These are phyloP conservation scores for Umbelopsis sp. DNA, from an alignment of 192 early-diverging fungal species.

Conservation along the genomic window DNA sequence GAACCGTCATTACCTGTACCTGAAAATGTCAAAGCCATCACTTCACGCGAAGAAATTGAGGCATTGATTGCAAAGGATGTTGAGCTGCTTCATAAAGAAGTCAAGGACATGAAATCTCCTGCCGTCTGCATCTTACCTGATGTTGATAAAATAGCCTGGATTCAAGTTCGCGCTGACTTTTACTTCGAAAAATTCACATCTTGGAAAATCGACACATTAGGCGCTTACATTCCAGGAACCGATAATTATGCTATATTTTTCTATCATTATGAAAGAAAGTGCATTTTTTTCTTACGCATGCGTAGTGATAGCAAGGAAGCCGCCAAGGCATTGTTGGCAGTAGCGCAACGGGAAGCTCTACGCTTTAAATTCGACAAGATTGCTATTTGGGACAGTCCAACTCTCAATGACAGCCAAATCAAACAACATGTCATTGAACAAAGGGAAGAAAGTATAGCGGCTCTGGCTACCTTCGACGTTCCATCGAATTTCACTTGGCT, in stretches of 20 bases:
- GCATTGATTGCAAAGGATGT: neutral
- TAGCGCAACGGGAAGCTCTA: slow-evolving; percentile 7
- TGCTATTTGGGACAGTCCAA: slow-evolving; percentile 7
- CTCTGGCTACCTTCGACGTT: slow-evolving; percentile 1
- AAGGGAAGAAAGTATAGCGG: neutral
- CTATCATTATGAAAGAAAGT: neutral
- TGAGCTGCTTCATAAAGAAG: neutral
- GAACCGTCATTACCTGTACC: neutral
- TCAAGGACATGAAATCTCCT: neutral
- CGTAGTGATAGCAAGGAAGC: slow-evolving; percentile 16
- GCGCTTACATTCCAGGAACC: slow-evolving; percentile 11
- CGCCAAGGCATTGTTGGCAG: neutral
- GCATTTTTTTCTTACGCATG: slow-evolving; percentile 5
- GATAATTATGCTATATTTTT: slow-evolving; percentile 7
- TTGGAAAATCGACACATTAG: neutral
- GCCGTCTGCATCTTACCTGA: neutral
- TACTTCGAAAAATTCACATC: neutral
- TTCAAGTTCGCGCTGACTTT: neutral
- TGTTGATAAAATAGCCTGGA: slow-evolving; percentile 9
- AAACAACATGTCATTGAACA: neutral
- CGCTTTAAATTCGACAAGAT: neutral
- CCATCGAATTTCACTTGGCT: neutral
- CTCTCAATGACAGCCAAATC: neutral
- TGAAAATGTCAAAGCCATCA: neutral
- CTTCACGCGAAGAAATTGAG: neutral